Evolutionary conservation across 257 asterid genomes (phyloP).

Genomic region (Prunella vulgaris): DNA sequence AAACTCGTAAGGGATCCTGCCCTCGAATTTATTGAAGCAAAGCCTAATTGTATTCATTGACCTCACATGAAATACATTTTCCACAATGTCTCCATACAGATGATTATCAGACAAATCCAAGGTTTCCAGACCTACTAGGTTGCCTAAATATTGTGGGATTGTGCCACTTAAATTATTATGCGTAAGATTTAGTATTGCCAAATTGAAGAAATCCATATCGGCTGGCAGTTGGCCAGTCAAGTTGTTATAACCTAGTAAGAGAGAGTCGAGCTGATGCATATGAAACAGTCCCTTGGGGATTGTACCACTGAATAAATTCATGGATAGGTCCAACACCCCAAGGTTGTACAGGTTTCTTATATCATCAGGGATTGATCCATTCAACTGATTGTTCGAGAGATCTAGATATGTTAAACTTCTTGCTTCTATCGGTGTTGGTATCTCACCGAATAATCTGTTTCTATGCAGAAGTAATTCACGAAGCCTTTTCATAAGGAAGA

Average conservation of each 20-base stretch:
- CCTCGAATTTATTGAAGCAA: conserved; percentile 26
- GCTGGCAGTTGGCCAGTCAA: conserved; percentile 33
- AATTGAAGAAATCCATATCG: background rate
- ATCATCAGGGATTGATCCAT: conserved; percentile 31
- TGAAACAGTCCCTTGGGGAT: conserved; percentile 22
- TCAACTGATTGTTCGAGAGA: conserved; percentile 27
- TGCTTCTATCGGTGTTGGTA: conserved; percentile 15
- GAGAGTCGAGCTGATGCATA: background rate
- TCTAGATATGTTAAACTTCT: conserved; percentile 1
- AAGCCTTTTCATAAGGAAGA: conserved; percentile 20
- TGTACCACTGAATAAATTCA: conserved; percentile 27
- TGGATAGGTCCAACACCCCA: conserved; percentile 20
- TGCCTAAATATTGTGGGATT: conserved; percentile 18
- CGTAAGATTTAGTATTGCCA: conserved; percentile 20
- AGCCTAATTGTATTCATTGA: conserved; percentile 10
- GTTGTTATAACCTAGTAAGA: conserved; percentile 23
- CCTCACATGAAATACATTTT: conserved; percentile 9
- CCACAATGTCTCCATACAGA: conserved; percentile 23
- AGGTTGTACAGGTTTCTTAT: conserved; percentile 23
- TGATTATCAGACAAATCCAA: conserved; percentile 37
- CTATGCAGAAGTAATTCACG: background rate
- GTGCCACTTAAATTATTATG: conserved; percentile 29
- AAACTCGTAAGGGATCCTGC: conserved; percentile 27
- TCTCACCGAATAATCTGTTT: conserved; percentile 23
- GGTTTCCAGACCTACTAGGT: background rate